Evolutionary conservation across 169 alveolate species (phyloP), one percentile per base, ranked within the genome.

Genomic region (Miamiensis avidus): DNA sequence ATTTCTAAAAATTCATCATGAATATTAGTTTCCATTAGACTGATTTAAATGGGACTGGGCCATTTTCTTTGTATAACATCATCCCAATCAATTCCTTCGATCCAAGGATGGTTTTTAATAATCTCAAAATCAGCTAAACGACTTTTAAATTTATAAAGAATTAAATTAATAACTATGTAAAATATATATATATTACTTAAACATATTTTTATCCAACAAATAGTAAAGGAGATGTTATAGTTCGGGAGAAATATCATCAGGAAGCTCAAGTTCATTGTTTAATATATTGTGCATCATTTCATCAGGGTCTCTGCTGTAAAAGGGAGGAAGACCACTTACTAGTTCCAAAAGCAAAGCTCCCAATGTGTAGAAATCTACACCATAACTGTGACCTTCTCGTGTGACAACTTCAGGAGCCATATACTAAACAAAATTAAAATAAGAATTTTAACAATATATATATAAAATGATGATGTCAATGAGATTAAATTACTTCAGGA

Each of bases 371-470:
- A 88, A 75, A 75, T 91, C 95, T 6, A 91, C 91, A 81, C 73
- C 65, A 26, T 78, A 49, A 33, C 78, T 84, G 77, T 91, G 91
- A 0, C 87, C 91, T 34, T 82, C 76, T 78, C 91, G 78, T 25
- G 85, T 49, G 25, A 91, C 77, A 84, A 91, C 82, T 81, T 91
- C 95, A 1, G 95, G 95, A 20, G 91, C 85, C 82, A 88, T 75
- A 74, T 91, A 91, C 72, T 88, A 93, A 74, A 91, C 89, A 25
- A 91, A 76, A 15, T 93, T 93, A 34, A 91, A 88, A 81, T 85
- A 86, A 11, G 81, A n/a, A n/a, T n/a, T n/a, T n/a, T 49, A 49
- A 49, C 20, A 11, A 49, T 49, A 49, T 49, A 49, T 49, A 49
- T 49, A 49, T 49, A 49, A 49, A 49, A 49, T 11, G n/a, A n/a